These are phyloP conservation scores for Adansonia gregorii DNA, from an alignment of 441 rosid species.

Conservation along the genomic window DNA sequence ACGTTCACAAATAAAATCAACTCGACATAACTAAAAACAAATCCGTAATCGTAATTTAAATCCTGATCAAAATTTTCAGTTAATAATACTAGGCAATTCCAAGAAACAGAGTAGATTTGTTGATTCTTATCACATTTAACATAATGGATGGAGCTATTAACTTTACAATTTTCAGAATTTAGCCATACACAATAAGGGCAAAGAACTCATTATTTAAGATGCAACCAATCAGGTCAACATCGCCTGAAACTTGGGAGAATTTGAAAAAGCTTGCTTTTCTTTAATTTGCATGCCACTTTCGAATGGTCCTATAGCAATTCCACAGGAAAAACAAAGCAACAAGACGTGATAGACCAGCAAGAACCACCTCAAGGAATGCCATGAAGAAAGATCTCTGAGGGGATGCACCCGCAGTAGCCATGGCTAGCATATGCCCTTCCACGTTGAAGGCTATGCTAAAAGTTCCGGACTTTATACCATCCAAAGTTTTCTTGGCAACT, in stretches of 20 bases:
- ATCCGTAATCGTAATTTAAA: no score
- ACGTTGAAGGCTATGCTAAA: slow-evolving; percentile 72
- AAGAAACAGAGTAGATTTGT: neutral
- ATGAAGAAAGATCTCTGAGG: slow-evolving; percentile 75
- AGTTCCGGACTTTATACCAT: slow-evolving; percentile 70
- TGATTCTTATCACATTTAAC: neutral
- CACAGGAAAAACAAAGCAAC: slow-evolving; percentile 64
- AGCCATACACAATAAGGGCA: neutral
- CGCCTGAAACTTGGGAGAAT: neutral
- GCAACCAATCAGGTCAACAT: neutral
- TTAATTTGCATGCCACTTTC: slow-evolving; percentile 51
- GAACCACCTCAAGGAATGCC: slow-evolving; percentile 77
- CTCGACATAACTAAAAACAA: no score
- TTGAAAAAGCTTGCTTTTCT: neutral
- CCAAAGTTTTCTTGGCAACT: slow-evolving; percentile 68
- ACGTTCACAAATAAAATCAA: no score
- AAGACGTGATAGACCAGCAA: slow-evolving; percentile 56
- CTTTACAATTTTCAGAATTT: neutral
- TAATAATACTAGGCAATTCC: neutral
- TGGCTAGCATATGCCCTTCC: slow-evolving; percentile 61
- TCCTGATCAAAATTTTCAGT: neutral
- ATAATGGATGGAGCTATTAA: neutral
- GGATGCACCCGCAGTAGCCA: slow-evolving; percentile 73
- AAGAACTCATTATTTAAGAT: neutral
- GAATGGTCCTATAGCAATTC: slow-evolving; percentile 73